Evolutionary conservation across 208 protist genomes (phyloP), one percentile per base, ranked within the genome.

Genomic region (Leishmania lainsoni): DNA sequence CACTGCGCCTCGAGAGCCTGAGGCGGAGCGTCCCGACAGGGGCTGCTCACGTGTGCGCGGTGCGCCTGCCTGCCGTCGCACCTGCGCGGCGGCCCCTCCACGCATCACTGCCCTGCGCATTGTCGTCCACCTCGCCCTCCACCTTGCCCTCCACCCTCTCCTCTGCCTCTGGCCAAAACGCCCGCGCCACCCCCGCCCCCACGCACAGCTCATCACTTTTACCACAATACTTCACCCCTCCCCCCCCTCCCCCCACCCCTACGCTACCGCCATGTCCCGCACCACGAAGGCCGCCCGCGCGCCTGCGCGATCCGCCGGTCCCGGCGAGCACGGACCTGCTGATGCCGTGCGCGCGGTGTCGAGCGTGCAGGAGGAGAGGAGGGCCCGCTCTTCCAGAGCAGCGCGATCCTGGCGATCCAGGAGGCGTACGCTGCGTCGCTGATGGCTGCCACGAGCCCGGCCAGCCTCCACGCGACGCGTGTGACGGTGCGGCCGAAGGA

Each of bases 231-330:
- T n/a, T 14, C 12, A 66, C 59, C 1, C 59, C 3, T 0, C 66
- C 32, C 2, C 48, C 8, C 72, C 32, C 78, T 2, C 35, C 49
- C 49, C 45, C 39, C 65, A 42, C 65, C 65, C 29, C 29, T 39
- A 42, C 70, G 12, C 70, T 65, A 48, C 56, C 77, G 78, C 20
- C 69, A 99, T 99, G 98, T 98, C 98, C 75, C 94, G 98, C 88
- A 99, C 98, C 29, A 99, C 99, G 94, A 98, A 99, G 88, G 99
- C 98, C 61, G 98, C 99, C 70, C 95, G 99, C 85, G 85, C 86
- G 42, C 42, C 42, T 45, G 42, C 42, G 42, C 42, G 42, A 45
- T 45, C 42, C 42, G 42, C 42, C 83, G 76, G 39, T 93, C 90
- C 88, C 92, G 85, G 89, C 90, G 81, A 87, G 81, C 74, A 97